These are phyloP conservation scores for Emmonsiellopsis sp. DNA, from an alignment of 2,329 filamentous ascomycete genomes.

Conservation along the genomic window DNA sequence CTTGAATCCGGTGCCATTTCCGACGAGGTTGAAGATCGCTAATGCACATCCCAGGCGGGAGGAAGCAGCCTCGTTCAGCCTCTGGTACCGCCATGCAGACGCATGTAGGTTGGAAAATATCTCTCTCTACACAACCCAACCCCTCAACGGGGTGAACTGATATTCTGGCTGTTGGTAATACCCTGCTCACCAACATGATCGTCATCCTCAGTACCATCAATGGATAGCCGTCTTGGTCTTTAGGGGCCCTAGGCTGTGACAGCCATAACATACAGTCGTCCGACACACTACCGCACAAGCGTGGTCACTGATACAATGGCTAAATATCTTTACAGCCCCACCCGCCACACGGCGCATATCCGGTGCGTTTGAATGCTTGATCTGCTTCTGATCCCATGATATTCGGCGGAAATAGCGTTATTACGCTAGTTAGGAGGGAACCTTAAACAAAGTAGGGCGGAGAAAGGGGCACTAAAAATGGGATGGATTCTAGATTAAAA, in stretches of 20 bases:
- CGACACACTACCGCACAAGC: background rate
- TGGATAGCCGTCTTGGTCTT: background rate
- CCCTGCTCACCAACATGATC: background rate
- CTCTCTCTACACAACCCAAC: too few relatives aligned
- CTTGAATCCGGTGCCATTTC: background rate
- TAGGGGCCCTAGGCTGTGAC: background rate
- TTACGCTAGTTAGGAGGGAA: background rate
- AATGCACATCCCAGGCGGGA: slow-evolving; percentile 3
- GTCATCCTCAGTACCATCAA: background rate
- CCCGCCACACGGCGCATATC: slow-evolving; percentile 19
- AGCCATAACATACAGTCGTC: background rate
- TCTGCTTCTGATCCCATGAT: background rate
- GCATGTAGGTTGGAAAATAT: background rate
- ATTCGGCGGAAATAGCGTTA: background rate
- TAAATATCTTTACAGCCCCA: slow-evolving; percentile 23
- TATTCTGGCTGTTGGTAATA: background rate
- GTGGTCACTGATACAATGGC: slow-evolving; percentile 13
- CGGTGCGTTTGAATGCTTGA: background rate
- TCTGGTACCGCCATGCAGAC: slow-evolving; percentile 16
- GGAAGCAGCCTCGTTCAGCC: slow-evolving; percentile 24
- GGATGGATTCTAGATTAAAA: slow-evolving; percentile 1
- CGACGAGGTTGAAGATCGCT: background rate
- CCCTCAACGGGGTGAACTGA: background rate
- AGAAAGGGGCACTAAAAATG: background rate
- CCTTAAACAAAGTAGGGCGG: background rate